These are phyloP conservation scores for Uronychia binucleata DNA, from an alignment of 73 alveolate species.

Conservation along the genomic window DNA sequence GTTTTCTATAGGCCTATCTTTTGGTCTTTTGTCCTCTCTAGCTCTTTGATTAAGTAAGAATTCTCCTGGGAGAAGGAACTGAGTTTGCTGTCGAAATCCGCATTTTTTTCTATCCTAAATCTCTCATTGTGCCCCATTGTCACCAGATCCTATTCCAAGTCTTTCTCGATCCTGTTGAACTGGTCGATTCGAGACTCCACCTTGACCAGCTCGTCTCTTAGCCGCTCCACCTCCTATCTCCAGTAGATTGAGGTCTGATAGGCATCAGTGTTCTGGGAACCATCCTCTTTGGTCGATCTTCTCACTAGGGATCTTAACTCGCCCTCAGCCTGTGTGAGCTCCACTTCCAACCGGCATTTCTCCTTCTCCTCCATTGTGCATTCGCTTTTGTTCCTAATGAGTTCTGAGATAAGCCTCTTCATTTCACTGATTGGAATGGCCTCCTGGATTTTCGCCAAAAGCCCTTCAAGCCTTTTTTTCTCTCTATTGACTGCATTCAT, in stretches of 20 bases:
- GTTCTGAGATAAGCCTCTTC: not conserved
- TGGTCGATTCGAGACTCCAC: not conserved
- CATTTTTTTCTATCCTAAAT: not conserved
- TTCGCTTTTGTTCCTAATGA: not conserved
- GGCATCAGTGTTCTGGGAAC: not conserved
- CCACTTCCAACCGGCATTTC: not conserved
- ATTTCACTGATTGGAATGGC: not conserved
- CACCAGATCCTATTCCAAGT: not conserved
- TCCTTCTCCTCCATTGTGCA: not conserved
- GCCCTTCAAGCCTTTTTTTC: not conserved
- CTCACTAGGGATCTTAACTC: not conserved
- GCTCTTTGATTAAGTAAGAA: not conserved
- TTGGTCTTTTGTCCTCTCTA: not conserved
- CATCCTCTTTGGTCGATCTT: not conserved
- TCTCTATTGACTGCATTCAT: not conserved
- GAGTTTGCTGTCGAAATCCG: not conserved
- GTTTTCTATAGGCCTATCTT: not conserved
- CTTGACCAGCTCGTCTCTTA: not conserved
- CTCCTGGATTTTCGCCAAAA: not conserved
- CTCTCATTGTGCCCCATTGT: not conserved
- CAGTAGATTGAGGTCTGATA: not conserved
- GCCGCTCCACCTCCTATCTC: not conserved
- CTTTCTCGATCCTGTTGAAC: not conserved
- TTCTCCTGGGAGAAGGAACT: not conserved
- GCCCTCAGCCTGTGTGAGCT: not conserved